Percentiles rank a stretch among this genome's conserved stretches.
These are phyloP conservation scores for Ganoderma resinaceum DNA, from an alignment of 1,284 basidiomycete species.

Conservation along the genomic window DNA sequence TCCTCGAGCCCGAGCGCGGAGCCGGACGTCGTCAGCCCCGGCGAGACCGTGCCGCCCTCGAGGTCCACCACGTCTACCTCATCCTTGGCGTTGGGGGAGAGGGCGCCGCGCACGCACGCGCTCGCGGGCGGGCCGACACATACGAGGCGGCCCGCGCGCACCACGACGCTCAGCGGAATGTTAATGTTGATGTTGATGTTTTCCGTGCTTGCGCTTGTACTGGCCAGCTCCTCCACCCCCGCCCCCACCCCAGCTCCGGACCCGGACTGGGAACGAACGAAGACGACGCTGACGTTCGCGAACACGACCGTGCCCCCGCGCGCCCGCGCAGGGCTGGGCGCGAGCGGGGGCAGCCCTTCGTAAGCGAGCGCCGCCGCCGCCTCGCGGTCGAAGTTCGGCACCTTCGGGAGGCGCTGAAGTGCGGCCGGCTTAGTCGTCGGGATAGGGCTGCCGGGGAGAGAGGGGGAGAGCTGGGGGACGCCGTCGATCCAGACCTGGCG, in stretches of 20 bases:
- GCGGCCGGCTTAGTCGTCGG: slow-evolving; percentile 53
- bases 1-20: slow-evolving; percentile 44
- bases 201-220: slow-evolving; percentile 14
- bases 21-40: slow-evolving; percentile 45
- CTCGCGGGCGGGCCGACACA: slow-evolving; percentile 20
- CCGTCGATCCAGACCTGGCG: slow-evolving; percentile 80
- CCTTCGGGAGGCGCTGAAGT: slow-evolving; percentile 57
- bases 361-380: slow-evolving; percentile 58
- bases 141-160: slow-evolving; percentile 39
- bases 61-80: slow-evolving; percentile 43
- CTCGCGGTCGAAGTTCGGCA: slow-evolving; percentile 68
- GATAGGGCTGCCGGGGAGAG: slow-evolving; percentile 48
- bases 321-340: slow-evolving; percentile 42
- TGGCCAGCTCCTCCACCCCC: neutral
- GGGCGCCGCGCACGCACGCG: slow-evolving; percentile 15
- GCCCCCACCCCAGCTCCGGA: no score
- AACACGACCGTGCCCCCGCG: slow-evolving; percentile 55
- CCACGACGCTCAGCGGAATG: slow-evolving; percentile 45
- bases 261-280: slow-evolving; percentile 24
- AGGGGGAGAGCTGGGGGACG: slow-evolving; percentile 58
- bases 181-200: no score
- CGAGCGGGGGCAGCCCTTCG: slow-evolving; percentile 72
- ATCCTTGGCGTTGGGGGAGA: slow-evolving; percentile 40
- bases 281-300: slow-evolving; percentile 61
- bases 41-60: slow-evolving; percentile 53